Percentiles rank a stretch among this genome's conserved stretches.
Evolutionary conservation across 2,329 filamentous ascomycete genomes (phyloP).

Genomic region (Phialemoniopsis sp.): DNA sequence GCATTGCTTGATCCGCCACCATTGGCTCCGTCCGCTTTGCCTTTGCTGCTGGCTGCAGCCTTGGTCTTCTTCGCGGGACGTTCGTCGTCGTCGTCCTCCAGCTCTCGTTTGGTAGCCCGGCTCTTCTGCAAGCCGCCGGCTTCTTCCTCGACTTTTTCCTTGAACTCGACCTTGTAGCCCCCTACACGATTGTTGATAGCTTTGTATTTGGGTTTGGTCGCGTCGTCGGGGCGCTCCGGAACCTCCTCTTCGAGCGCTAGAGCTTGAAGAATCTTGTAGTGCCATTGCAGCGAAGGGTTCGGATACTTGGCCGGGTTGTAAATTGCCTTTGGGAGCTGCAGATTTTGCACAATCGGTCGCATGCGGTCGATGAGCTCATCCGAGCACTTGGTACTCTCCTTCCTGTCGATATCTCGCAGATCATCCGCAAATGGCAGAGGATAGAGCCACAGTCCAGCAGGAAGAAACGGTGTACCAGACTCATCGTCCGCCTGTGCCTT

Average conservation of each 20-base stretch:
- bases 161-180: constrained; percentile 74
- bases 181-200: constrained; percentile 90
- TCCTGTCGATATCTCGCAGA: constrained; percentile 66
- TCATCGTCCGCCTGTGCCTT: constrained; percentile 60
- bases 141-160: constrained; percentile 60
- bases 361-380: constrained; percentile 75
- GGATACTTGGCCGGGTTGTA: constrained; percentile 88
- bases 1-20: constrained; percentile 23
- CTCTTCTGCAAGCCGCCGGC: constrained; percentile 27
- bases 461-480: constrained; percentile 64
- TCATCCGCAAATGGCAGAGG: constrained; percentile 89
- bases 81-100: constrained; percentile 35
- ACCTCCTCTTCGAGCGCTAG: constrained; percentile 89
- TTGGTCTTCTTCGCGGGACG: constrained; percentile 42
- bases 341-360: constrained; percentile 76
- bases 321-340: constrained; percentile 79
- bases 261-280: constrained; percentile 90
- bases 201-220: constrained; percentile 77
- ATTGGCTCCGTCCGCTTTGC: constrained; percentile 24
- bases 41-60: constrained; percentile 19
- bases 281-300: constrained; percentile 92
- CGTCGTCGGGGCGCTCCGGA: constrained; percentile 68
- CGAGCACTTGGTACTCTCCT: constrained; percentile 50
- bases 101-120: constrained; percentile 47
- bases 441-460: constrained; percentile 84